Evolutionary conservation across 2,329 filamentous ascomycete genomes (phyloP).

Genomic region (Cladosporium sp.): DNA sequence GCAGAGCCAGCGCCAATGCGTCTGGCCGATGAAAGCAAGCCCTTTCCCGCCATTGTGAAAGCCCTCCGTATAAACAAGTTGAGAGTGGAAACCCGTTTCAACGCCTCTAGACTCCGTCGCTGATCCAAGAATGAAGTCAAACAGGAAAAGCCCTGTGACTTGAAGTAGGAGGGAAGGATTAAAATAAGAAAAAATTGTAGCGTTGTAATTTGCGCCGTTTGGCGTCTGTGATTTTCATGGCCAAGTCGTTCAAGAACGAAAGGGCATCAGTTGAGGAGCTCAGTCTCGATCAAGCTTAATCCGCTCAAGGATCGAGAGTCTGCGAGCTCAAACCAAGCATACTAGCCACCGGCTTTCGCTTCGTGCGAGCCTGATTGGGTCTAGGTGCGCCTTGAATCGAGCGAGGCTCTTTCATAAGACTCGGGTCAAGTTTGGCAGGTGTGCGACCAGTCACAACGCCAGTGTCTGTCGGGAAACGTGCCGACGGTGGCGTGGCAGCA

Average conservation of each 20-base stretch:
- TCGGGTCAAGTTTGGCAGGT: constrained; percentile 77
- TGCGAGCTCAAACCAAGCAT: constrained; percentile 30
- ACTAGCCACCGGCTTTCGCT: constrained; percentile 46
- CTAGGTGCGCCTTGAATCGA: constrained; percentile 83
- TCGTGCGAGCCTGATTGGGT: constrained; percentile 47
- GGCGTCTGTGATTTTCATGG: not conserved
- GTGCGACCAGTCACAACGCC: constrained; percentile 57
- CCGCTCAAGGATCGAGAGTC: constrained; percentile 5
- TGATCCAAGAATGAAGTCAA: not conserved
- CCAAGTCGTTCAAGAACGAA: not conserved
- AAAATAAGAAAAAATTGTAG: not conserved
- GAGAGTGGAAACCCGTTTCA: not conserved
- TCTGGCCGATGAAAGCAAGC: too few relatives aligned
- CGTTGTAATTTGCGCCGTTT: not conserved
- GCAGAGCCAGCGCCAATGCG: not conserved
- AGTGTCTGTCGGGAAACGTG: constrained; percentile 55
- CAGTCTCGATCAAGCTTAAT: too few relatives aligned
- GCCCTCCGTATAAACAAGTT: not conserved
- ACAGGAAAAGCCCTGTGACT: not conserved
- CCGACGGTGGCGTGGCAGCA: constrained; percentile 52
- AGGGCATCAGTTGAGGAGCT: too few relatives aligned
- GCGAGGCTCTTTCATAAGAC: constrained; percentile 86
- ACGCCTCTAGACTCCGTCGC: constrained; percentile 8
- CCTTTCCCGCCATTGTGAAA: too few relatives aligned
- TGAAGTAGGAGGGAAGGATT: not conserved